Conservation (phyloP, 148 eudicot species). For the Arbutus unedo region DNA sequence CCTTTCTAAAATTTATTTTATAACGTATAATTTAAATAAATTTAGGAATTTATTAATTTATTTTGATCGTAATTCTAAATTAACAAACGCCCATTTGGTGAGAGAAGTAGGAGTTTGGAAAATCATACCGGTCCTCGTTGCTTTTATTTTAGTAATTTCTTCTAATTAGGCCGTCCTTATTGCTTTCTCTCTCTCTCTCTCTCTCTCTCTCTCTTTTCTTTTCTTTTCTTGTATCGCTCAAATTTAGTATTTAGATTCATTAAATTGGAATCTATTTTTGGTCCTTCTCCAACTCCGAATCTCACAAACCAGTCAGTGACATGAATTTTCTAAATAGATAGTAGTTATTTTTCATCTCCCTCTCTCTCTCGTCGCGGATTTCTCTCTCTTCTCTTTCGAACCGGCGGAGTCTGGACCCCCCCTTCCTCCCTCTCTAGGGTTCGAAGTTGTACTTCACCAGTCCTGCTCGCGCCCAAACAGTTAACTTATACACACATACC, state of each 20-base stretch:
- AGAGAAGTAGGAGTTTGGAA: no score
- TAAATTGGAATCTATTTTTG: neutral
- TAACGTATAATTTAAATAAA: no score
- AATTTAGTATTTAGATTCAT: neutral
- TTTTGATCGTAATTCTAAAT: no score
- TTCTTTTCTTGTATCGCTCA: neutral
- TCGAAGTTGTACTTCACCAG: neutral
- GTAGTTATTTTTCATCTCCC: neutral
- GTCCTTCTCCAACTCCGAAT: neutral
- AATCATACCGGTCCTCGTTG: no score
- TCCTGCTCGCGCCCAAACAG: neutral
- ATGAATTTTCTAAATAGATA: neutral
- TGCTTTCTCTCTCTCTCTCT: no score
- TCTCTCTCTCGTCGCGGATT: conserved; percentile 1
- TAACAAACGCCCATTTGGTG: no score
- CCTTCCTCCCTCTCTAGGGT: conserved; percentile 5
- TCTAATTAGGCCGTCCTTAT: no score
- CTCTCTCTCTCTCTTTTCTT: neutral
- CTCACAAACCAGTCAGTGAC: neutral
- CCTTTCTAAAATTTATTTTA: no score
- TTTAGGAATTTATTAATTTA: no score
- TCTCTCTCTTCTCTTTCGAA: neutral
- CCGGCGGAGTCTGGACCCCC: neutral
- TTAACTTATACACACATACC: no score
- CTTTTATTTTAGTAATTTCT: no score